phyloP scores from a whole-genome alignment of 2,329 filamentous ascomycete species.

The Epichloe glyceriae region DNA sequence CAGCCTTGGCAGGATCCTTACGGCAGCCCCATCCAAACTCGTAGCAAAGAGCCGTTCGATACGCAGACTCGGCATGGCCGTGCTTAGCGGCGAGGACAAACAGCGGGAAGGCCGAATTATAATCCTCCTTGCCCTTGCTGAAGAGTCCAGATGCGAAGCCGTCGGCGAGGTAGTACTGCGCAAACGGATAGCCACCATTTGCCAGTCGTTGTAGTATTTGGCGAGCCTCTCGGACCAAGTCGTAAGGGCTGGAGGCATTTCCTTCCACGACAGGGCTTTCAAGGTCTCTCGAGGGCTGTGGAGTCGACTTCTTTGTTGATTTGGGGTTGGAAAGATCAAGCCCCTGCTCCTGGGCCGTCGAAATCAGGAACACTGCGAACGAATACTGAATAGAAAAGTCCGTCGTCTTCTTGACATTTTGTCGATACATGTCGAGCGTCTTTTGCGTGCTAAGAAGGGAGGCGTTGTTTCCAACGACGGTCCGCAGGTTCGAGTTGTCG shows the following conservation, averaged over 20 bases:
- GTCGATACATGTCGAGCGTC: slow-evolving; percentile 93
- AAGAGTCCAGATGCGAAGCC: slow-evolving; percentile 91
- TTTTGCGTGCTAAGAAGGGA: slow-evolving; percentile 84
- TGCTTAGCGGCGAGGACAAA: slow-evolving; percentile 93
- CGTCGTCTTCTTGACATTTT: slow-evolving; percentile 94
- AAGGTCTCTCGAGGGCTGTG: slow-evolving; percentile 33
- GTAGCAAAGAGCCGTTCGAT: slow-evolving; percentile 86
- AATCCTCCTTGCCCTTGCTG: slow-evolving; percentile 85
- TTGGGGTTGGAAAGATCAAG: slow-evolving; percentile 36
- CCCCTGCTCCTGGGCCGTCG: slow-evolving; percentile 70
- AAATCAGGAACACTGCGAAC: slow-evolving; percentile 88
- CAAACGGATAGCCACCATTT: slow-evolving; percentile 85
- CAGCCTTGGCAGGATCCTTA: slow-evolving; percentile 79
- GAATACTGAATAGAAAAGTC: slow-evolving; percentile 87
- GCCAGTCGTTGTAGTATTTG: slow-evolving; percentile 76
- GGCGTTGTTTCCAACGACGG: slow-evolving; percentile 74
- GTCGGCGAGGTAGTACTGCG: slow-evolving; percentile 93
- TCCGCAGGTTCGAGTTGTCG: slow-evolving; percentile 71
- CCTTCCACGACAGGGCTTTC: slow-evolving; percentile 34
- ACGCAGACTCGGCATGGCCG: slow-evolving; percentile 90
- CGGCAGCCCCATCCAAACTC: slow-evolving; percentile 96
- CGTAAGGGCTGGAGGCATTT: slow-evolving; percentile 41
- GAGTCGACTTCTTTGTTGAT: slow-evolving; percentile 28
- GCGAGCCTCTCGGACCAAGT: slow-evolving; percentile 75
- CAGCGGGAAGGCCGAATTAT: slow-evolving; percentile 80